Base-by-base conservation (phyloP, 345 rosid species). In the Dipteronia dyeriana region DNA sequence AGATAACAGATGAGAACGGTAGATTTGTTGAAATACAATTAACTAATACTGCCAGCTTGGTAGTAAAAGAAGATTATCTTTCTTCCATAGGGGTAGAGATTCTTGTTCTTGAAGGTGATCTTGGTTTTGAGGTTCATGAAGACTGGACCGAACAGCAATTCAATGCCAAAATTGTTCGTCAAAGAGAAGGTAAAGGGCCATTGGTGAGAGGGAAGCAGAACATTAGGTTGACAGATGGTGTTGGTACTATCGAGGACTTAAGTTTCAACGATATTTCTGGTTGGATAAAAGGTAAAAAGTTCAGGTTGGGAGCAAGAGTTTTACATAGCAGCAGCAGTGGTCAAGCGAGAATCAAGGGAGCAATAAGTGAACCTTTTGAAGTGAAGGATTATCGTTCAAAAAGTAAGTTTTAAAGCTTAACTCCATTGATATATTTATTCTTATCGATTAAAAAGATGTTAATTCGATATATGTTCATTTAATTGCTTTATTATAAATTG, bases 161-260 rank as follows among this genome's bases (percentile, higher is more conserved):
- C 81, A 74, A 25, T 38, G 83, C 85, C 34, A 79, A 64, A 19
- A 68, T 95, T 69, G 82, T 91, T 41, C 86, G 80, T 1, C 82
- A 88, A 80, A 84, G 98, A 9, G 87, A 88, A 16, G 96, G 96
- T 5, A 87, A 82, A 79, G 84, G 89, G 73, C 97, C 99, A 0
- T 45, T 95, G 64, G 78, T 95, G 26, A 83, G 88, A 0, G 99
- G 99, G 25, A 94, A 88, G 22, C 77, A 80, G 19, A 81, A 59
- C 19, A 3, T 91, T 38, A 78, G 82, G 1, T 71, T 93, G 57
- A 76, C 54, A 66, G 71, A 76, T 51, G 98, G 99, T 25, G 84
- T 82, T 3, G 96, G 86, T 39, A 26, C 47, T 12, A 34, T 93
- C 1, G 26, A 26, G 1, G 85, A 89, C 3, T 53, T 95, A 1